Conservation (phyloP, 1,139 yeast species). For the Kodamaea fungicola region DNA sequence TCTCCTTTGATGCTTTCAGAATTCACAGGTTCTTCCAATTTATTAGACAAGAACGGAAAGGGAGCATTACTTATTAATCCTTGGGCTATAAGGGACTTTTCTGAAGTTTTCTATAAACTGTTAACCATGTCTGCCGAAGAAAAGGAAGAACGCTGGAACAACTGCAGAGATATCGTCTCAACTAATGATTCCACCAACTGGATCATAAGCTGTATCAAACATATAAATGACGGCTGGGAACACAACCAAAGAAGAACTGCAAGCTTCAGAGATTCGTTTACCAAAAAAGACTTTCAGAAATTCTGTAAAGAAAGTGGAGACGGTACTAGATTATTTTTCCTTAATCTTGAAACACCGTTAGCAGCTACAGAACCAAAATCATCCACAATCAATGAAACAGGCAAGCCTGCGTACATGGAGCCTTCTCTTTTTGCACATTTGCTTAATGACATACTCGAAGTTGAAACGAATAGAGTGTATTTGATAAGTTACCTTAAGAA, state of each 20-base stretch:
- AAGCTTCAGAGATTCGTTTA: conserved; percentile 25
- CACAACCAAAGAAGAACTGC: conserved; percentile 39
- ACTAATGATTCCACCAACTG: conserved; percentile 73
- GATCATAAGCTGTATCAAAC: conserved; percentile 58
- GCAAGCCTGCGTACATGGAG: conserved; percentile 31
- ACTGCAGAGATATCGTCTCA: conserved; percentile 54
- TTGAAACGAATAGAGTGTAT: conserved; percentile 62
- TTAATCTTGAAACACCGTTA: conserved; percentile 49
- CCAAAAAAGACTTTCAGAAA: conserved; percentile 30
- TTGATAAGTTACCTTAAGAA: conserved; percentile 65
- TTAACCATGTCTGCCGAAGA: conserved; percentile 62
- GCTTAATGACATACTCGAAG: conserved; percentile 45
- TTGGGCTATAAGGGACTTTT: conserved; percentile 73
- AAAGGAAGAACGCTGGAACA: conserved; percentile 58
- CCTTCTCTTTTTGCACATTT: conserved; percentile 51
- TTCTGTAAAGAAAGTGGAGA: conserved; percentile 26
- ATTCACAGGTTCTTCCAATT: conserved; percentile 89
- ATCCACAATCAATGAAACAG: conserved; percentile 12
- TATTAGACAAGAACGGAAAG: conserved; percentile 47
- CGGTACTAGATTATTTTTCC: conserved; percentile 49
- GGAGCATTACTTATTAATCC: conserved; percentile 87
- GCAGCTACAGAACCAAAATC: conserved; percentile 20
- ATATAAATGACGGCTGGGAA: conserved; percentile 62
- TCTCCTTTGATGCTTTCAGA: conserved; percentile 88
- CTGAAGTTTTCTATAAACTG: conserved; percentile 58